A percentile compares a stretch with the other conserved stretches of the same genome.
These are phyloP conservation scores for Calonectria leucothoes DNA, from an alignment of 2,329 filamentous ascomycete genomes.

Conservation along the genomic window DNA sequence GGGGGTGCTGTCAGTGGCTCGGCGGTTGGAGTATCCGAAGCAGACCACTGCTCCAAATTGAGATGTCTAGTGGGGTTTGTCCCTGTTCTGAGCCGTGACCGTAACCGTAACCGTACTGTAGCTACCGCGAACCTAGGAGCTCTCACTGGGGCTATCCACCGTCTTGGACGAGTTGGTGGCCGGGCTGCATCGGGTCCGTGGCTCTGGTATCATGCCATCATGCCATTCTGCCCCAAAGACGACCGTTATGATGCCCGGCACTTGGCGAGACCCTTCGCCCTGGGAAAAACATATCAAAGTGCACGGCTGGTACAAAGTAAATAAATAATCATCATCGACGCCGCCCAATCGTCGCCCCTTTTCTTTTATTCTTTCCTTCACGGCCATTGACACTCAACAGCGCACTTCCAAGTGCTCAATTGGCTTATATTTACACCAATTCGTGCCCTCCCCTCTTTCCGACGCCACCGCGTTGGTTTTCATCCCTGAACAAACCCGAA, in stretches of 20 bases:
- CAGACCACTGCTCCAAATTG: constrained; percentile 19
- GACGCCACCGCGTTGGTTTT: background rate
- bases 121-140: background rate
- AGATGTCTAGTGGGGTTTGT: background rate
- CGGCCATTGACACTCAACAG: constrained; percentile 4
- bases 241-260: constrained; percentile 30
- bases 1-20: constrained; percentile 13
- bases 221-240: constrained; percentile 39
- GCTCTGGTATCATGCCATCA: constrained; percentile 27
- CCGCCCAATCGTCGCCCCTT: background rate
- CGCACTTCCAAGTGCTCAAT: constrained; percentile 9
- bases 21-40: constrained; percentile 14
- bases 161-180: background rate
- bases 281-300: constrained; percentile 5
- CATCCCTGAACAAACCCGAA: constrained; percentile 29
- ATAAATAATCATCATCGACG: background rate
- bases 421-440: constrained; percentile 13
- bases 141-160: constrained; percentile 9
- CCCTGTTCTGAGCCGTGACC: constrained; percentile 7
- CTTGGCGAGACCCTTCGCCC: constrained; percentile 26
- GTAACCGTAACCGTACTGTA: constrained; percentile 20
- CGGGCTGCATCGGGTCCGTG: constrained; percentile 35
- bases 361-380: background rate
- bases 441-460: constrained; percentile 12
- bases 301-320: constrained; percentile 17